Conservation (phyloP, 2,329 filamentous ascomycete species). For the Colletotrichum sp. region DNA sequence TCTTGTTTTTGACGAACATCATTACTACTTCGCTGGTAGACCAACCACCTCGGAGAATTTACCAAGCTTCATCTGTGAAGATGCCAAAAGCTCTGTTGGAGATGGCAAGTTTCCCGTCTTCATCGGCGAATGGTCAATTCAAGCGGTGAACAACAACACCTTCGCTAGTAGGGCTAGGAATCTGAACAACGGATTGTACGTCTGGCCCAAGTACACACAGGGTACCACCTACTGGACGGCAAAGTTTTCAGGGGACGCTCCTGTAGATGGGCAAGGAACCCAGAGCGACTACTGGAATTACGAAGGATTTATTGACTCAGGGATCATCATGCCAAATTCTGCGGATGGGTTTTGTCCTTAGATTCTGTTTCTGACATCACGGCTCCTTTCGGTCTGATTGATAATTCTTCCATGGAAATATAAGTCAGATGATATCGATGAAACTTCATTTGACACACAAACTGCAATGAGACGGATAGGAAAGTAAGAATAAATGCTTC, state of each 20-base stretch:
- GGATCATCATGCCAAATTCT: neutral
- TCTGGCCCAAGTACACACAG: neutral
- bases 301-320: neutral
- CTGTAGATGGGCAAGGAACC: neutral
- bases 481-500: neutral
- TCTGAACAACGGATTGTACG: neutral
- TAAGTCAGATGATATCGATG: neutral
- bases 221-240: neutral
- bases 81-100: neutral
- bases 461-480: neutral
- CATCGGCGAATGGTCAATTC: neutral
- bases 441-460: neutral
- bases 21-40: neutral
- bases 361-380: neutral
- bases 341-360: neutral
- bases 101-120: neutral
- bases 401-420: neutral
- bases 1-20: neutral
- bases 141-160: neutral
- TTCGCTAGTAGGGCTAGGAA: neutral
- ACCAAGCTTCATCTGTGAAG: neutral
- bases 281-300: slow-evolving; percentile 6
- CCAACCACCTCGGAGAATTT: neutral
- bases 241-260: neutral
- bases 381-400: neutral